phyloP scores from a whole-genome alignment of 768 basidiomycete species.

The Hygrophorus pudorinus region DNA sequence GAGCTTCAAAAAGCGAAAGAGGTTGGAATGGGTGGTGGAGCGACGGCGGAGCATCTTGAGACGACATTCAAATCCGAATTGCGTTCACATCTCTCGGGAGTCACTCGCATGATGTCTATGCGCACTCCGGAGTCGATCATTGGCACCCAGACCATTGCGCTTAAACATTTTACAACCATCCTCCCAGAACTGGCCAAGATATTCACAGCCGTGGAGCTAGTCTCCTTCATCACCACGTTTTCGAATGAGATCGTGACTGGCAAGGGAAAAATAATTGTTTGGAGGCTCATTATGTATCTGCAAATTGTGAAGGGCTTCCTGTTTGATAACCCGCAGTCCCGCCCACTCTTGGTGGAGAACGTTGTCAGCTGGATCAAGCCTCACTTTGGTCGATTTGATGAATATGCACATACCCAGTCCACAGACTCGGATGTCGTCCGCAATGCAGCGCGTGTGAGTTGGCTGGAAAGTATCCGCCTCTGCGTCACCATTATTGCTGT shows the following conservation, averaged over 20 bases:
- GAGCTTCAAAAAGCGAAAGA: conserved; percentile 82
- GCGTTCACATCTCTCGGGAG: conserved; percentile 61
- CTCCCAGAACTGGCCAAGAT: conserved; percentile 81
- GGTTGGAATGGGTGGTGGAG: conserved; percentile 65
- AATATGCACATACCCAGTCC: conserved; percentile 51
- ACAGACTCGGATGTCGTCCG: conserved; percentile 57
- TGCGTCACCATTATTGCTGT: conserved; percentile 83
- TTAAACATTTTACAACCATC: conserved; percentile 89
- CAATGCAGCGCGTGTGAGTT: conserved; percentile 71
- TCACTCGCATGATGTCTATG: conserved; percentile 84
- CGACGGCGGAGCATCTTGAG: conserved; percentile 82
- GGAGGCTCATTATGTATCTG: conserved; percentile 90
- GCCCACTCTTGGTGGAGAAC: conserved; percentile 74
- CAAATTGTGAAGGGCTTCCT: conserved; percentile 85
- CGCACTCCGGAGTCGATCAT: conserved; percentile 78
- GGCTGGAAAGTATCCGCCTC: conserved; percentile 87
- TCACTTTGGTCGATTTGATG: conserved; percentile 87
- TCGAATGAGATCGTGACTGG: conserved; percentile 68
- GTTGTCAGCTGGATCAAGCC: conserved; percentile 93
- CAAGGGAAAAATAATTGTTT: conserved; percentile 84
- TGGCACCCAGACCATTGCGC: conserved; percentile 89
- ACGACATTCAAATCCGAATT: conserved; percentile 77
- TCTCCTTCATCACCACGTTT: conserved; percentile 79
- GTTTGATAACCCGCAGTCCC: conserved; percentile 74
- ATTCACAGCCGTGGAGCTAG: conserved; percentile 73